These are phyloP conservation scores for Penicillium oxalicum DNA, from an alignment of 2,329 filamentous ascomycete species.

Conservation along the genomic window DNA sequence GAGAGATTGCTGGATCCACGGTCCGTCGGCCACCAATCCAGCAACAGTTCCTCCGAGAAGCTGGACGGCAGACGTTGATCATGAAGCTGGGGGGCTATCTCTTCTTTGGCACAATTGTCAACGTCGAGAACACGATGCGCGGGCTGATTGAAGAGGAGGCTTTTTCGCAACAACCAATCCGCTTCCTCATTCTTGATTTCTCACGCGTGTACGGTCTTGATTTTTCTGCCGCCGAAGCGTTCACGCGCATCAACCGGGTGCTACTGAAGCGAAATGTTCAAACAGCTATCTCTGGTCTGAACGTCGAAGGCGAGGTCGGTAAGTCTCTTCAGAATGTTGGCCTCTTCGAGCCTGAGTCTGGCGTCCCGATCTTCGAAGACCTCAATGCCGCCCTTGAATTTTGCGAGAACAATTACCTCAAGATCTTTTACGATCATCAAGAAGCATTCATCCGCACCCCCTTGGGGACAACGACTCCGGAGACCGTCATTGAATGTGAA, in stretches of 20 bases:
- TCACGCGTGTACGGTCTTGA: slow-evolving; percentile 86
- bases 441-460: slow-evolving; percentile 40
- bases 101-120: slow-evolving; percentile 98
- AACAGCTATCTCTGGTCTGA: slow-evolving; percentile 76
- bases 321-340: slow-evolving; percentile 77
- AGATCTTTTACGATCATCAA: slow-evolving; percentile 67
- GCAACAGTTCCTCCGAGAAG: slow-evolving; percentile 75
- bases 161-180: slow-evolving; percentile 72
- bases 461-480: slow-evolving; percentile 3
- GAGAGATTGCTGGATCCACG: slow-evolving; percentile 82
- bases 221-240: slow-evolving; percentile 93
- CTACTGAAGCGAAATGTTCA: slow-evolving; percentile 70
- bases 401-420: slow-evolving; percentile 90
- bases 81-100: slow-evolving; percentile 90
- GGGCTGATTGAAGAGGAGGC: slow-evolving; percentile 74
- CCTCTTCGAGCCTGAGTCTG: slow-evolving; percentile 65
- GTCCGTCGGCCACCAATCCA: slow-evolving; percentile 87
- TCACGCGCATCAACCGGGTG: slow-evolving; percentile 84
- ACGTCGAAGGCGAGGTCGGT: slow-evolving; percentile 68
- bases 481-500: neutral
- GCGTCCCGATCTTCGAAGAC: slow-evolving; percentile 76
- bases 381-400: slow-evolving; percentile 90
- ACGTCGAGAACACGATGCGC: slow-evolving; percentile 83
- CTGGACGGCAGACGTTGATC: slow-evolving; percentile 81
- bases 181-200: slow-evolving; percentile 84